These are phyloP conservation scores for Parasitella parasitica DNA, from an alignment of 371 early-diverging fungal genomes.

Conservation along the genomic window DNA sequence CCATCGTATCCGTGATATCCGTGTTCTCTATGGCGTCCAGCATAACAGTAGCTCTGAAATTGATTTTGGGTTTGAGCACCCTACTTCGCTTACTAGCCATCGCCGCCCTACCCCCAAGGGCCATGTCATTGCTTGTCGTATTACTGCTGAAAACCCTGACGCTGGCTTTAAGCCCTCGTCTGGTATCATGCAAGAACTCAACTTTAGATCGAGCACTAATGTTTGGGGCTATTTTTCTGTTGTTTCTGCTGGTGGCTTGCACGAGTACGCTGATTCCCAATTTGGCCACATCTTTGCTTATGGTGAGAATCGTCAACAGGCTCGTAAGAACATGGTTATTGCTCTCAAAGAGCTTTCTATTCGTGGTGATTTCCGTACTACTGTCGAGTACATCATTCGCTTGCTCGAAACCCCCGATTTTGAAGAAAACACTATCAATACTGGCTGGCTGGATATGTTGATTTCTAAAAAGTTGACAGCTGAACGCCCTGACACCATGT, in stretches of 20 bases:
- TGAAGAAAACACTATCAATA: conserved; percentile 87
- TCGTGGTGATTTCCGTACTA: conserved; percentile 97
- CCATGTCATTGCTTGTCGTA: conserved; percentile 97
- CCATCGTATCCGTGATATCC: conserved; percentile 91
- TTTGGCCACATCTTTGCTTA: conserved; percentile 99
- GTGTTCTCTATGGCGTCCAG: conserved; percentile 89
- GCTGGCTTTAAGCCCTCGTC: conserved; percentile 97
- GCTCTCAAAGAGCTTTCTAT: conserved; percentile 98
- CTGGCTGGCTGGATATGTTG: conserved; percentile 95
- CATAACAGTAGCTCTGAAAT: conserved; percentile 84
- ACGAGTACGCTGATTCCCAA: conserved; percentile 99
- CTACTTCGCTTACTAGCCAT: conserved; percentile 74
- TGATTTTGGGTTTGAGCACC: conserved; percentile 88
- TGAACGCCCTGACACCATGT: conserved; percentile 87
- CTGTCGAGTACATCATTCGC: conserved; percentile 95
- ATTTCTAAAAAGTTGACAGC: conserved; percentile 89
- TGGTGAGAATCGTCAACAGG: conserved; percentile 92
- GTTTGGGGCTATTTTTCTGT: conserved; percentile 99
- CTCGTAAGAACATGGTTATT: conserved; percentile 95
- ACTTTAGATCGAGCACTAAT: conserved; percentile 91
- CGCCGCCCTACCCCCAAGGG: conserved; percentile 94
- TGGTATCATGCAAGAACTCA: conserved; percentile 95
- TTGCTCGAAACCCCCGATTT: conserved; percentile 91
- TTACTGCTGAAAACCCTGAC: conserved; percentile 99
- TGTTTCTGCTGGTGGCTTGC: conserved; percentile 91